Percentiles rank a stretch among this genome's conserved stretches.
Evolutionary conservation across 2,329 filamentous ascomycete genomes (phyloP).

Genomic region (Claviceps sorghi): DNA sequence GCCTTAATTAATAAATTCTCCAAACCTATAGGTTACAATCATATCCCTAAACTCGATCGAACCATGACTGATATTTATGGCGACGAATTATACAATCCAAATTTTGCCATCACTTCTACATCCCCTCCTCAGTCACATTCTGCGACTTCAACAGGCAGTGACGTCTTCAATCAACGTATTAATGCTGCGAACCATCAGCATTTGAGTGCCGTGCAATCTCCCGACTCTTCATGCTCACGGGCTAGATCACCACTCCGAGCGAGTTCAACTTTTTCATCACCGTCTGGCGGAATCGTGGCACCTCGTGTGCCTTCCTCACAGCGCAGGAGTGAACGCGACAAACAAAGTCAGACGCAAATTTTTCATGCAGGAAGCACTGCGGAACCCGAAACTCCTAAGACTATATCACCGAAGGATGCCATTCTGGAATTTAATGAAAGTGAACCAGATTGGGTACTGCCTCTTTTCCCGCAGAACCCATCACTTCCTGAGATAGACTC

Average conservation of each 20-base stretch:
- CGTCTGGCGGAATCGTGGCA: conserved; percentile 13
- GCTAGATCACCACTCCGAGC: conserved; percentile 72
- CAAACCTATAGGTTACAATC: conserved; percentile 25
- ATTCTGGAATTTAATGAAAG: conserved; percentile 69
- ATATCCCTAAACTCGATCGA: conserved; percentile 62
- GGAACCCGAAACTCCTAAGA: conserved; percentile 48
- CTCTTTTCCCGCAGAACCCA: conserved; percentile 55
- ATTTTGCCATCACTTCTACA: conserved; percentile 43
- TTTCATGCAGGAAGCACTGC: conserved; percentile 23
- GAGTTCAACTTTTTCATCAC: conserved; percentile 42
- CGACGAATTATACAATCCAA: conserved; percentile 72
- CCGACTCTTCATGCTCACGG: conserved; percentile 34
- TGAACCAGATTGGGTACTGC: conserved; percentile 54
- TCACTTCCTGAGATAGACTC: conserved; percentile 28
- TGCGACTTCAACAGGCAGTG: conserved; percentile 33
- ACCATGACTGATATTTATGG: conserved; percentile 76
- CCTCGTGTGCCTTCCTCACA: conserved; percentile 36
- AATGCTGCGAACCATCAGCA: conserved; percentile 67
- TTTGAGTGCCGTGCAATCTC: conserved; percentile 41
- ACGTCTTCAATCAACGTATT: conserved; percentile 60
- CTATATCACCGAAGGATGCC: conserved; percentile 89
- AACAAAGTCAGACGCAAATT: conserved; percentile 25
- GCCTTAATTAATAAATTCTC: conserved; percentile 28
- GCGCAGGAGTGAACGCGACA: conserved; percentile 45
- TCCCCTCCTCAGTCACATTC: conserved; percentile 33